Evolutionary conservation across 345 rosid species (phyloP).

Genomic region (Acer negundo): DNA sequence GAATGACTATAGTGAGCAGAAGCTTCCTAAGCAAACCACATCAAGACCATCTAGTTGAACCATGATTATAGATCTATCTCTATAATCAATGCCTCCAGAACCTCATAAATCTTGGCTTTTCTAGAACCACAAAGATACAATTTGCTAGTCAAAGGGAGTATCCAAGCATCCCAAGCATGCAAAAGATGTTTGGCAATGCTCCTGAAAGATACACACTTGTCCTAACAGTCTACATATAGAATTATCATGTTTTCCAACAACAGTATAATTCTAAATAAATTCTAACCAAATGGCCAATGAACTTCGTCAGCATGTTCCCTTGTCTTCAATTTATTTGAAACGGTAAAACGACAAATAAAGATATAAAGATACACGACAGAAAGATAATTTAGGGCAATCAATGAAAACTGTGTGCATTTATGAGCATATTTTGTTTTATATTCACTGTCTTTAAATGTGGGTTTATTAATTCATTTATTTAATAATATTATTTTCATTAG

Average conservation of each 20-base stretch:
- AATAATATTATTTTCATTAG: no score
- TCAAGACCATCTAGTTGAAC: neutral
- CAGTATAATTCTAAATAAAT: neutral
- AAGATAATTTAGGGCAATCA: slow-evolving; percentile 3
- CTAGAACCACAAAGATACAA: neutral
- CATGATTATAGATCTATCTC: neutral
- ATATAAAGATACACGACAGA: neutral
- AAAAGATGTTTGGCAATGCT: neutral
- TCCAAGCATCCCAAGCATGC: neutral
- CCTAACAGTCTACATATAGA: neutral
- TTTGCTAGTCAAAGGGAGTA: neutral
- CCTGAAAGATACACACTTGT: neutral
- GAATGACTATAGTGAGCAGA: neutral
- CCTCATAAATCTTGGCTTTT: neutral
- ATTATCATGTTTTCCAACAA: neutral
- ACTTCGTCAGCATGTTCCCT: neutral
- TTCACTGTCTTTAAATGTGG: neutral
- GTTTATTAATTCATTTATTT: no score
- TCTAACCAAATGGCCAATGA: neutral
- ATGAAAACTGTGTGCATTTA: neutral
- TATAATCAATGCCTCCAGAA: neutral
- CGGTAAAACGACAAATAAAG: neutral
- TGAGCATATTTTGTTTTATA: neutral
- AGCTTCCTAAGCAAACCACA: neutral
- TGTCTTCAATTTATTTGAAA: neutral